phyloP scores from a whole-genome alignment of 108 stramenopile genomes.

The Conticribra weissflogii region DNA sequence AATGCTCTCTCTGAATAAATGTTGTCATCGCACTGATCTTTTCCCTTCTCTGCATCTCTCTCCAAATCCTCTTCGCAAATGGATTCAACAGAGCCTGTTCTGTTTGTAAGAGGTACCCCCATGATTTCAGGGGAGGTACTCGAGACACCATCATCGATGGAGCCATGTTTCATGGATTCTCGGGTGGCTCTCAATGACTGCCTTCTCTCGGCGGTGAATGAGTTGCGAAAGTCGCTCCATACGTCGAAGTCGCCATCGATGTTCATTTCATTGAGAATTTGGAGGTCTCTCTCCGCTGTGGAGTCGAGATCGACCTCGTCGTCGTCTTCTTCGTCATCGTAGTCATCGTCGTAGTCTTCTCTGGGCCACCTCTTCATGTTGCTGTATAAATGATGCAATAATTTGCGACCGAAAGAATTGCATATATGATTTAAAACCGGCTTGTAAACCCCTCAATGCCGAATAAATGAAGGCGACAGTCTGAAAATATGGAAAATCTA shows the following conservation, averaged over 20 bases:
- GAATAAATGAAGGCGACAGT: too few species aligned
- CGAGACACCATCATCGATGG: background rate
- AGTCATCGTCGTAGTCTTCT: too few species aligned
- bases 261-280: slow-evolving; percentile 38
- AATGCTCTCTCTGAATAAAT: background rate
- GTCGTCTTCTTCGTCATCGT: background rate
- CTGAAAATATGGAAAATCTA: too few species aligned
- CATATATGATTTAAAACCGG: too few species aligned
- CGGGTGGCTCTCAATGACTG: slow-evolving; percentile 7
- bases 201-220: slow-evolving; percentile 11
- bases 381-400: too few species aligned
- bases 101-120: too few species aligned
- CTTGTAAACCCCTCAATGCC: too few species aligned
- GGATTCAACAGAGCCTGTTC: too few species aligned
- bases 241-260: slow-evolving; percentile 41
- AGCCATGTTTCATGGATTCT: slow-evolving; percentile 3
- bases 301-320: background rate
- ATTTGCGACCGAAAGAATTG: too few species aligned
- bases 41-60: too few species aligned
- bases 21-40: background rate
- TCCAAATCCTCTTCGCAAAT: too few species aligned
- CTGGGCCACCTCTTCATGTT: too few species aligned
- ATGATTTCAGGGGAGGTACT: background rate
- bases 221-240: slow-evolving; percentile 27
- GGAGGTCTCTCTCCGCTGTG: slow-evolving; percentile 24